Conservation (phyloP, 169 alveolate genomes). For the Cryptosporidium muris region DNA sequence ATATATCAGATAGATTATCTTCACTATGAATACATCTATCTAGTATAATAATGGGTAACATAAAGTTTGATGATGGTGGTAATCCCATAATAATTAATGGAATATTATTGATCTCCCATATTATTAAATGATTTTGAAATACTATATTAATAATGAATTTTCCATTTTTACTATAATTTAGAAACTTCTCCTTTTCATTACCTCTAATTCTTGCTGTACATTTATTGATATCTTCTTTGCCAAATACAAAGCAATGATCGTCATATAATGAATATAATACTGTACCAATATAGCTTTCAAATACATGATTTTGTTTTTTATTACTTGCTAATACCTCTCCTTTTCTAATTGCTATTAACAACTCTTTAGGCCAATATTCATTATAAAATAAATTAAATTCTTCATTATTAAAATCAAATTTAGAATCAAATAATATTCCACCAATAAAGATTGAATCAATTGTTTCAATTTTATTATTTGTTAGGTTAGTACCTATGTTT, state of each 20-base stretch:
- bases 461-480: not conserved
- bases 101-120: conserved; percentile 9
- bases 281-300: conserved; percentile 32
- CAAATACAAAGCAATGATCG: conserved; percentile 47
- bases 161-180: not conserved
- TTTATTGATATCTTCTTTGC: conserved; percentile 9
- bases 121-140: conserved; percentile 36
- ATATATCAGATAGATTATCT: not conserved
- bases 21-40: not conserved
- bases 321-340: conserved; percentile 2
- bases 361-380: conserved; percentile 16
- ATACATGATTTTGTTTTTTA: not conserved
- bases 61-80: conserved; percentile 32
- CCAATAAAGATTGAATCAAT: conserved; percentile 23
- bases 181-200: not conserved
- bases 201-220: conserved; percentile 55
- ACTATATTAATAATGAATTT: not conserved
- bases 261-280: conserved; percentile 57
- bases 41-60: conserved; percentile 21
- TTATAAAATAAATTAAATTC: conserved; percentile 13
- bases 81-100: conserved; percentile 43
- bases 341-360: conserved; percentile 5
- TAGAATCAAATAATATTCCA: conserved; percentile 30
- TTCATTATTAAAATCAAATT: not conserved
- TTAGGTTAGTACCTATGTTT: not conserved